Evolutionary conservation across 129 eudicot species (phyloP).

Genomic region (Ambrosia artemisiifolia): DNA sequence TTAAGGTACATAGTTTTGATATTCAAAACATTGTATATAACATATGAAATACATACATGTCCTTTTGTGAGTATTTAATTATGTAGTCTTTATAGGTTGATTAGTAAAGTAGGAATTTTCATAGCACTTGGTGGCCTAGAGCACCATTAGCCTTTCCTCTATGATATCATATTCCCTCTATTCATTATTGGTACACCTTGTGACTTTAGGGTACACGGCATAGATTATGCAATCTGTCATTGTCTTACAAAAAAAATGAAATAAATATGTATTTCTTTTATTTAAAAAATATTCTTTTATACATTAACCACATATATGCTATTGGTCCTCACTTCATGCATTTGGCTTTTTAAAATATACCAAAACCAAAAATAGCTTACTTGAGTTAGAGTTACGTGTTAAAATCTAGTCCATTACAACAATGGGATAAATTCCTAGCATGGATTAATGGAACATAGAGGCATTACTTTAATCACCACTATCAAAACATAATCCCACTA

Average conservation of each 20-base stretch:
- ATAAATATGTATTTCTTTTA: not conserved
- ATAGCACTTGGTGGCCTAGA: constrained; percentile 27
- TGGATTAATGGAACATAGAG: constrained; percentile 19
- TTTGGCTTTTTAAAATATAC: constrained; percentile 4
- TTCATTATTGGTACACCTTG: constrained; percentile 26
- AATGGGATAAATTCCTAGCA: constrained; percentile 21
- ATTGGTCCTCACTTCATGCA: constrained; percentile 19
- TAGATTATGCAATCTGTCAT: constrained; percentile 24
- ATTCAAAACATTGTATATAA: too few relatives aligned
- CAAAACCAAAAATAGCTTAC: constrained; percentile 5
- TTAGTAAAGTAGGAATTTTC: constrained; percentile 23
- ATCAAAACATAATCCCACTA: constrained; percentile 29
- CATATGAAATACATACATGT: not conserved
- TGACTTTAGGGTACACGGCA: constrained; percentile 23
- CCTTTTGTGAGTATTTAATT: constrained; percentile 14
- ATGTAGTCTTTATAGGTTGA: constrained; percentile 29
- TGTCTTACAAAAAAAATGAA: constrained; percentile 18
- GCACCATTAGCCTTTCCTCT: constrained; percentile 19
- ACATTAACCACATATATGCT: constrained; percentile 17
- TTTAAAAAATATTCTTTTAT: not conserved
- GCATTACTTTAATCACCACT: constrained; percentile 26
- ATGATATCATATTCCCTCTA: constrained; percentile 29
- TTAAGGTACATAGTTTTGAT: too few relatives aligned
- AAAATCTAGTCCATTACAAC: constrained; percentile 8
- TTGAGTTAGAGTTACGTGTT: constrained; percentile 19